Evolutionary conservation across 495 filamentous ascomycete species (phyloP), one percentile per base, ranked within the genome.

Genomic region (Neurospora sp.): DNA sequence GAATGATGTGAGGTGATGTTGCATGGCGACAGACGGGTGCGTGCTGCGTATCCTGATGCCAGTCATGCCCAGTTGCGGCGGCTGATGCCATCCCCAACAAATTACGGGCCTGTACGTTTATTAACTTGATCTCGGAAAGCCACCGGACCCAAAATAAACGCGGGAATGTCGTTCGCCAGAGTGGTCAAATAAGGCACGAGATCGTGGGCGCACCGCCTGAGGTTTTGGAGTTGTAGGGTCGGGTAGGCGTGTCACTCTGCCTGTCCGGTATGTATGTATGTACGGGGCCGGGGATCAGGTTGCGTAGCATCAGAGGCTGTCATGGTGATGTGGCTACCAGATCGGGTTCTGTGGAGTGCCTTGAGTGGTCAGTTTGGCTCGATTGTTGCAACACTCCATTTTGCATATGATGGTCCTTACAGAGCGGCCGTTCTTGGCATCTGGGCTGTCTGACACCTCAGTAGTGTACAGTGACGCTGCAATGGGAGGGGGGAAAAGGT

Each of bases 41-140:
- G 53, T 65, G 53, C 53, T 35, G 53, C 27, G 53, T 65, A 65
- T 65, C 53, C 53, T 65, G 53, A 65, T 65, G 53, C 53, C 53
- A 65, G 53, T 18, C 53, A 65, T 65, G 53, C 27, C 27, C 53
- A 65, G 70, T 71, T 74, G 75, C 69, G 73, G 74, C 71, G 72
- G 53, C 75, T 73, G 71, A 77, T 75, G 73, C 74, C 73, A 73
- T 75, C 75, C 70, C 71, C 68, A 70, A 68, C 59, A 72, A 73
- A 75, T 75, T 72, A 75, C 70, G 44, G 39, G 44, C 31, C 69
- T 4, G 69, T 42, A 46, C 27, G 14, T 37, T 35, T 35, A 65
- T 65, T 18, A 65, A 65, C 6, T 65, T 61, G 53, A 61, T 35
- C 53, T 27, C 27, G 53, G 53, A 12, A 72, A 73, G 70, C 72